Conservation (phyloP, 768 basidiomycete genomes). For the Dictyophora rubrovolvata region DNA sequence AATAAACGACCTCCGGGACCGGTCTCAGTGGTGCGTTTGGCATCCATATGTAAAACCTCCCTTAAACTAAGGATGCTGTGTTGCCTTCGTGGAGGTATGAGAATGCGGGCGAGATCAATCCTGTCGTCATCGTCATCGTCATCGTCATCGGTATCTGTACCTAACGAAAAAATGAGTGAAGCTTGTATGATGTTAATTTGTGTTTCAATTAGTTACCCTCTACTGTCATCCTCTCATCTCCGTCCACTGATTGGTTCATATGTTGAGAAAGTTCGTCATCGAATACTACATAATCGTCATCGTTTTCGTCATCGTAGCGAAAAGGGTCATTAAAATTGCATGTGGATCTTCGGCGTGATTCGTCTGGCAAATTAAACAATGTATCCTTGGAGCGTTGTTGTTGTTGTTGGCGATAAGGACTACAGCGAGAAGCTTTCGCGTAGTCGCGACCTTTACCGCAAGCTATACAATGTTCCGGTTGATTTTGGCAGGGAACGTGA, state of each 20-base stretch:
- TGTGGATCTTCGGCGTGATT: slow-evolving; percentile 22
- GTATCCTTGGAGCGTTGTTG: slow-evolving; percentile 1
- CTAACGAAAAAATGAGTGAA: neutral
- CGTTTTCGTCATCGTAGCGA: slow-evolving; percentile 20
- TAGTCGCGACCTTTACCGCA: neutral
- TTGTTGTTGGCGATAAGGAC: slow-evolving; percentile 10
- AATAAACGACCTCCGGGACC: neutral
- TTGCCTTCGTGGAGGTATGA: slow-evolving; percentile 63
- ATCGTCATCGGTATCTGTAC: neutral
- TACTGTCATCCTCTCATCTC: neutral
- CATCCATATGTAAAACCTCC: neutral
- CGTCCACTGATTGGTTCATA: neutral
- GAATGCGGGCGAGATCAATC: slow-evolving; percentile 53
- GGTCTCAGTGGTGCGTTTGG: neutral
- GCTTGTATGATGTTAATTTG: neutral
- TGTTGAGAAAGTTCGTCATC: neutral
- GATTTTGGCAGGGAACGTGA: neutral
- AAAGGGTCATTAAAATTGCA: neutral
- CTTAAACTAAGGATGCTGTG: slow-evolving; percentile 64
- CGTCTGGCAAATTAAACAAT: slow-evolving; percentile 11
- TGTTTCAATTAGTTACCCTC: neutral
- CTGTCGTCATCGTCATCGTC: slow-evolving; percentile 39
- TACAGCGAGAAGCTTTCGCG: neutral
- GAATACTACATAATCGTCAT: slow-evolving; percentile 12
- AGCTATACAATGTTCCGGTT: neutral